Percentiles rank a stretch among this genome's conserved stretches.
phyloP scores from a whole-genome alignment of 1,284 basidiomycete genomes.

The Ceratobasidium theobromae region DNA sequence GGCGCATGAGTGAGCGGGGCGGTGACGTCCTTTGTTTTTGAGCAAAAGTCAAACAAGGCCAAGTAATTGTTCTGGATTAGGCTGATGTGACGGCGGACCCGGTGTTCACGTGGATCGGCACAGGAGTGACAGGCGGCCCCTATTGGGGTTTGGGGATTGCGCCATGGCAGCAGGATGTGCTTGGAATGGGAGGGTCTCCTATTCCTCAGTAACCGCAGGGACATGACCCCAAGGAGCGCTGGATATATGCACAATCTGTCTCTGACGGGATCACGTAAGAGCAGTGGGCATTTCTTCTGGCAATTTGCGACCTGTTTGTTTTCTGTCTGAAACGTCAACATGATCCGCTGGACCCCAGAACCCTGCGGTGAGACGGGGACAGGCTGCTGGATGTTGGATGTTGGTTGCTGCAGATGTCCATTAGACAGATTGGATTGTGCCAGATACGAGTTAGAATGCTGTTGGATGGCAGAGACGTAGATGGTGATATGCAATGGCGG shows the following conservation, averaged over 20 bases:
- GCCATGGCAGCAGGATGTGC: conserved; percentile 14
- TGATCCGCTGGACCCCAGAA: conserved; percentile 10
- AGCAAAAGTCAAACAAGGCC: not conserved
- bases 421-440: too few relatives aligned
- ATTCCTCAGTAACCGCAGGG: not conserved
- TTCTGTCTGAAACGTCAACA: conserved; percentile 27
- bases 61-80: not conserved
- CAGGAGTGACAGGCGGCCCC: not conserved
- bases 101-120: not conserved
- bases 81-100: not conserved
- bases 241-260: not conserved
- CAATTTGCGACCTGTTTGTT: conserved; percentile 23
- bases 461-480: not conserved
- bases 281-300: not conserved
- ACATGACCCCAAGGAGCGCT: conserved; percentile 13
- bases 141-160: not conserved
- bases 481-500: not conserved
- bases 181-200: not conserved
- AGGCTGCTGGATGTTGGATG: too few relatives aligned
- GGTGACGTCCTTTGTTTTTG: conserved; percentile 18
- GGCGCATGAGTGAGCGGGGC: not conserved
- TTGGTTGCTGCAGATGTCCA: too few relatives aligned
- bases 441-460: too few relatives aligned
- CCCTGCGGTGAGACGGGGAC: too few relatives aligned
- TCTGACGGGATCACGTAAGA: too few relatives aligned